Conservation (phyloP, 768 basidiomycete genomes). For the Auriscalpium microsporum region DNA sequence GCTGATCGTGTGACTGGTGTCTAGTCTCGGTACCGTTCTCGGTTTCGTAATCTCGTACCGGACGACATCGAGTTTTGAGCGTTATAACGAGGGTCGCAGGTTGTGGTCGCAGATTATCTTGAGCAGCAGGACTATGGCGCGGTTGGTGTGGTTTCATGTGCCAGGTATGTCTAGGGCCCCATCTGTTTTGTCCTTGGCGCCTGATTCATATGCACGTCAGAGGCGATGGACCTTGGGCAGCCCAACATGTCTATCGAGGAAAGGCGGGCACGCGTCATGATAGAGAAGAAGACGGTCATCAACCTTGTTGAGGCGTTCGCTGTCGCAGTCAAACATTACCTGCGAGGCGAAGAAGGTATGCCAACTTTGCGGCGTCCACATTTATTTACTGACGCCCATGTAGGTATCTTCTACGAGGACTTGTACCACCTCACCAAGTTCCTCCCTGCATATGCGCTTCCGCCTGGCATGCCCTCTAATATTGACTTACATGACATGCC, state of each 20-base stretch:
- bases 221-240: slow-evolving; percentile 18
- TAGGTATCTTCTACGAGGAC: slow-evolving; percentile 32
- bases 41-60: slow-evolving; percentile 70
- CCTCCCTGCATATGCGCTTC: slow-evolving; percentile 56
- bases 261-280: slow-evolving; percentile 38
- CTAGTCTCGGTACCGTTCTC: slow-evolving; percentile 50
- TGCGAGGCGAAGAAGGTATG: slow-evolving; percentile 17
- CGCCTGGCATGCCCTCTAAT: slow-evolving; percentile 37
- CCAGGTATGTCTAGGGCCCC: slow-evolving; percentile 31
- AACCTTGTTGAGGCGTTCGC: slow-evolving; percentile 60
- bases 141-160: slow-evolving; percentile 63
- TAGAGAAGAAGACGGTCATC: slow-evolving; percentile 64
- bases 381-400: neutral
- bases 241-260: slow-evolving; percentile 18
- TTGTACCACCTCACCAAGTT: slow-evolving; percentile 65
- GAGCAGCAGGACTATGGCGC: slow-evolving; percentile 44
- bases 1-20: slow-evolving; percentile 22
- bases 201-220: slow-evolving; percentile 10
- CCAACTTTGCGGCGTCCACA: neutral
- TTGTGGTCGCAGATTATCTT: slow-evolving; percentile 65
- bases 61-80: slow-evolving; percentile 64
- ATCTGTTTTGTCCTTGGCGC: neutral
- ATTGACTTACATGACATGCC: slow-evolving; percentile 19
- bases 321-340: slow-evolving; percentile 61
- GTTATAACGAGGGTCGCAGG: slow-evolving; percentile 67